A percentile compares a stretch with the other conserved stretches of the same genome.
Conservation (phyloP, 1,139 yeast genomes). For the Geotrichum bryndzae region DNA sequence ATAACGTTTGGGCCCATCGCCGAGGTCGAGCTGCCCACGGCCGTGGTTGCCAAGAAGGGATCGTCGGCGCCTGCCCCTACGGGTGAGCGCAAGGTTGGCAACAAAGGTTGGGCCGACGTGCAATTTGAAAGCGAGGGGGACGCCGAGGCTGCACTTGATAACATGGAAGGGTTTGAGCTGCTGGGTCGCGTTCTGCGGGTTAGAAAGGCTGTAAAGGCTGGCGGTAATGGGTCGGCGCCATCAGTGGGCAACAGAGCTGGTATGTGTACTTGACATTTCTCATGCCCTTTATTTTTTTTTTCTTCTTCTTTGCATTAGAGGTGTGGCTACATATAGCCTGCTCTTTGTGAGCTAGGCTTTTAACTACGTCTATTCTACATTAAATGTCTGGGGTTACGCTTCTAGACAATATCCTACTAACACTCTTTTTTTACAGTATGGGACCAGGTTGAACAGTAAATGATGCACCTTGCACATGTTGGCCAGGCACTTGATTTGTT, state of each 20-base stretch:
- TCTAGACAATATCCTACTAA: neutral
- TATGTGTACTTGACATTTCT: neutral
- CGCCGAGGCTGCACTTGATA: slow-evolving; percentile 36
- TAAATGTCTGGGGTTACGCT: neutral
- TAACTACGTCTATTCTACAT: neutral
- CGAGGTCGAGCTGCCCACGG: slow-evolving; percentile 23
- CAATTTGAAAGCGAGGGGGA: slow-evolving; percentile 32
- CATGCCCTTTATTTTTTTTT: too few relatives aligned
- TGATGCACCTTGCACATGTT: neutral
- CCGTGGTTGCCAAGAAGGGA: neutral
- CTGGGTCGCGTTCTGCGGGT: slow-evolving; percentile 30
- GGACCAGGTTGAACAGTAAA: neutral
- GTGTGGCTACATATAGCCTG: neutral
- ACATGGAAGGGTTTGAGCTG: slow-evolving; percentile 34
- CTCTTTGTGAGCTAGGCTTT: neutral
- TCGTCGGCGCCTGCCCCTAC: neutral
- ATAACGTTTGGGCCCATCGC: slow-evolving; percentile 37
- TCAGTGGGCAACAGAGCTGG: neutral
- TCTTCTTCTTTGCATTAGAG: neutral
- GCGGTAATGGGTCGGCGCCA: neutral
- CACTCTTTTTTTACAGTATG: neutral
- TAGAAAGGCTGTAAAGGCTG: slow-evolving; percentile 3
- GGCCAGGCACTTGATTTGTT: neutral
- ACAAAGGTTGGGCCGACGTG: slow-evolving; percentile 28
- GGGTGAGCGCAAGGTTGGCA: neutral